Evolutionary conservation across 169 alveolate species (phyloP), one percentile per base, ranked within the genome.

Genomic region (Plasmodium inui): DNA sequence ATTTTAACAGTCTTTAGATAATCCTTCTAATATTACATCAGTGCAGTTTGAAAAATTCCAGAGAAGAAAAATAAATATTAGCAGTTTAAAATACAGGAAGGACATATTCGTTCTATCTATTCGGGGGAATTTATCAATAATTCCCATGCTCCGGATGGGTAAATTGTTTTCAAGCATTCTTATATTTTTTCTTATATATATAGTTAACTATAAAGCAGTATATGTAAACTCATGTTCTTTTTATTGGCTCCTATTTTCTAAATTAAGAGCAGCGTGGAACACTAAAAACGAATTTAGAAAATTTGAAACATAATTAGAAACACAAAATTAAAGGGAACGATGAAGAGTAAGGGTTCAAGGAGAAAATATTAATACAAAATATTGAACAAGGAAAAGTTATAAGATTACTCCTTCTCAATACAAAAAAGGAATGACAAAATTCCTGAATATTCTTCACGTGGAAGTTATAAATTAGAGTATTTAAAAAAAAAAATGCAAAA

Each of bases 11-110:
- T 5, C 22, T 67, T 28, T 22, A 67, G n/a, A 4, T 67, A 28
- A 22, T 22, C 76, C 19, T 28, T 67, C 22, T 67, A 17, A 67
- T 67, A 67, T 79, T 79, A 79, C 84, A 41, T 79, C 30, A 79
- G 41, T 79, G 26, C 26, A 79, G 5, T 79, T 79, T n/a, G 30
- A 22, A 14, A 22, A 79, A 39, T 19, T 79, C 84, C 84, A 79
- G 10, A 19, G 9, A 41, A 44, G 6, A 2, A 22, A 79, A 8
- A n/a, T n/a, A 39, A 41, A 37, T 12, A 79, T 79, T 37, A 79
- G 30, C 50, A 79, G n/a, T 79, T 41, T 37, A 32, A 19, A 44
- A 79, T 79, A 17, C 41, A 41, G 19, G 44, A 12, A 73, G 0
- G 44, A 41, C 84, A n/a, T 30, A 50, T 30, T 79, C 14, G 32